Evolutionary conservation across 1,284 basidiomycete species (phyloP).

Genomic region (Cryptococcus sp.): DNA sequence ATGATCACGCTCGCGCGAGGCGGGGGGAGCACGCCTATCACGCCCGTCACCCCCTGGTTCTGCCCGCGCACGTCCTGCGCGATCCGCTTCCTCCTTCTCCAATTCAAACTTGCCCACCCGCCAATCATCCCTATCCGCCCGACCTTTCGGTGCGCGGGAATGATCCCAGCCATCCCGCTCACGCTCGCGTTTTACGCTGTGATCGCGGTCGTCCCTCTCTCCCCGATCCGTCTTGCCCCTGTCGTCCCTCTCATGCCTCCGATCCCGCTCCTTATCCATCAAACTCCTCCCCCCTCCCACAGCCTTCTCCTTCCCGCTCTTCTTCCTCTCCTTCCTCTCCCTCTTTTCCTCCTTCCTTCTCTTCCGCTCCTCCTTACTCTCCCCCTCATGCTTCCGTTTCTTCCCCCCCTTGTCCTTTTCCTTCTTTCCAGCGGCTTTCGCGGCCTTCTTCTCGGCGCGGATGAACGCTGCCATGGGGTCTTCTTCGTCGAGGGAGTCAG

Average conservation of each 20-base stretch:
- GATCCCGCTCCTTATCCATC: constrained; percentile 35
- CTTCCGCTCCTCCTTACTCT: constrained; percentile 70
- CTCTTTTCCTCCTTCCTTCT: constrained; percentile 55
- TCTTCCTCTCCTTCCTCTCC: constrained; percentile 28
- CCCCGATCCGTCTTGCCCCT: constrained; percentile 9
- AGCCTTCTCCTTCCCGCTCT: constrained; percentile 20
- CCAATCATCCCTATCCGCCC: constrained; percentile 24
- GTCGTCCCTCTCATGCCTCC: constrained; percentile 18
- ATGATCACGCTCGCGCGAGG: background rate
- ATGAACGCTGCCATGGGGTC: constrained; percentile 97
- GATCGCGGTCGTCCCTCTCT: constrained; percentile 22
- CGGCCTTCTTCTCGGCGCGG: constrained; percentile 52
- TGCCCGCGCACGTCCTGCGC: constrained; percentile 10
- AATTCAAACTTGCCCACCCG: constrained; percentile 21
- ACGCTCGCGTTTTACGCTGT: constrained; percentile 13
- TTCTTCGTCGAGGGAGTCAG: constrained; percentile 79
- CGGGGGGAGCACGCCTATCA: background rate
- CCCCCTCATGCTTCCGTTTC: constrained; percentile 65
- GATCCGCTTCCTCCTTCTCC: constrained; percentile 8
- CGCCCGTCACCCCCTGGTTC: constrained; percentile 3
- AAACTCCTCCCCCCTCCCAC: constrained; percentile 6
- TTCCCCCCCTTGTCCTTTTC: constrained; percentile 57
- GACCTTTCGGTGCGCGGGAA: background rate
- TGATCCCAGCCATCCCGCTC: background rate
- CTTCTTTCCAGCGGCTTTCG: constrained; percentile 56